Base-by-base conservation (phyloP, 495 filamentous ascomycete genomes). In the Penicillium robsamsonii region DNA sequence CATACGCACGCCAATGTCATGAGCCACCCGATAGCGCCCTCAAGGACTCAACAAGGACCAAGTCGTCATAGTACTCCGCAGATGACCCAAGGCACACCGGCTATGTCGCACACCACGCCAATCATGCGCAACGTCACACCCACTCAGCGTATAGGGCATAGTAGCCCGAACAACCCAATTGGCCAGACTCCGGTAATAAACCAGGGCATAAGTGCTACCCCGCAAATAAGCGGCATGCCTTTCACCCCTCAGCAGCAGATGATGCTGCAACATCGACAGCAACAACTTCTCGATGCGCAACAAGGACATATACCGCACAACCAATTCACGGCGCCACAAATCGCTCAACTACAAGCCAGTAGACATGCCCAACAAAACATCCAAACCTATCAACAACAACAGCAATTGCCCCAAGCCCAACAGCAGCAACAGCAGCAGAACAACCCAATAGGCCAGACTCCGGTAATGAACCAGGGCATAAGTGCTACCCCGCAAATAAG, bases 31-130 rank as follows among this genome's bases (percentile, higher is more conserved):
- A 96, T 95, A 90, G 86, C 79, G 8, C 79, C 87, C 20, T 85
- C 90, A 33, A 77, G 83, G 53, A 95, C 91, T 65, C 90, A 95
- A 61, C 90, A 92, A 67, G 85, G 87, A 56, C 83, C 86, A 52
- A 85, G 84, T 64, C 75, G 80, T 45, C 85, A 89, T 37, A 87
- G 87, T 13, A 97, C 92, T 6, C 92, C 92, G 5, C 85, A 90
- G 57, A 87, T 95, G 79, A 79, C 82, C 10, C 87, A 86, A 54
- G 81, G 85, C 17, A 95, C 91, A 0, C 92, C 92, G 15, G 88
- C 86, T 55, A 86, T 92, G 79, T 71, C 78, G 17, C 87, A 88
- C 57, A 84, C 79, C 48, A 95, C 85, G 3, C 83, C 87, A 0
- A 82, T 87, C 18, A 85, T 85, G 67, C 84, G 86, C 55, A 82